phyloP scores from a whole-genome alignment of 2,329 filamentous ascomycete genomes.

The Penicillium freii region DNA sequence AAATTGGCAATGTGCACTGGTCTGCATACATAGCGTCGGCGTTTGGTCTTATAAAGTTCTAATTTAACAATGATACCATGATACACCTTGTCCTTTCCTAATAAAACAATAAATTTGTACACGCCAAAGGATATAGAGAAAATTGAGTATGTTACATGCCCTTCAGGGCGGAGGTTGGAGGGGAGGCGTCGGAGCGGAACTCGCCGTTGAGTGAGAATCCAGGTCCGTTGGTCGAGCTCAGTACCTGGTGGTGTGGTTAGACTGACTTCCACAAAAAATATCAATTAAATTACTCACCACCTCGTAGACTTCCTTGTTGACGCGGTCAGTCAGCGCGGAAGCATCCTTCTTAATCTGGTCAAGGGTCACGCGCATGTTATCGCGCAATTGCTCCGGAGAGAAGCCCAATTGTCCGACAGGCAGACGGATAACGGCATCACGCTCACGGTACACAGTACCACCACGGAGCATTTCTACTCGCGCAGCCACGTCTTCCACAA shows the following conservation, averaged over 20 bases:
- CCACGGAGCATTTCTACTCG: slow-evolving; percentile 79
- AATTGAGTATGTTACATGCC: slow-evolving; percentile 52
- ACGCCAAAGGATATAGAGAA: slow-evolving; percentile 30
- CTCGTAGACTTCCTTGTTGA: slow-evolving; percentile 71
- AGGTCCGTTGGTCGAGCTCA: slow-evolving; percentile 84
- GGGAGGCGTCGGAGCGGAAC: slow-evolving; percentile 63
- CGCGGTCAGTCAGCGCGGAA: slow-evolving; percentile 59
- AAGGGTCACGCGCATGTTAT: slow-evolving; percentile 78
- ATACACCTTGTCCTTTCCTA: slow-evolving; percentile 43
- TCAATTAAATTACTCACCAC: slow-evolving; percentile 49
- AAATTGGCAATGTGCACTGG: slow-evolving; percentile 5
- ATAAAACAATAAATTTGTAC: slow-evolving; percentile 45
- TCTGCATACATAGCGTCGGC: slow-evolving; percentile 46
- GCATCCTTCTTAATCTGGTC: slow-evolving; percentile 76
- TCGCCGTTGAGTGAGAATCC: slow-evolving; percentile 83
- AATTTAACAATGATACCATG: slow-evolving; percentile 37
- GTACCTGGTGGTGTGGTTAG: slow-evolving; percentile 51
- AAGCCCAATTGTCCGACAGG: slow-evolving; percentile 89
- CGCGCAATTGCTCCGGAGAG: slow-evolving; percentile 78
- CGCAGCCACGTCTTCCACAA: slow-evolving; percentile 74
- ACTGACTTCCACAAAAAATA: not conserved
- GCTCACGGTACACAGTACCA: slow-evolving; percentile 82
- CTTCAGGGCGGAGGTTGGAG: slow-evolving; percentile 50
- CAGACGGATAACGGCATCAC: slow-evolving; percentile 77
- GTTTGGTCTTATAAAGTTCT: slow-evolving; percentile 35